Base-by-base conservation (phyloP, 495 filamentous ascomycete species). In the Cudoniella acicularis region DNA sequence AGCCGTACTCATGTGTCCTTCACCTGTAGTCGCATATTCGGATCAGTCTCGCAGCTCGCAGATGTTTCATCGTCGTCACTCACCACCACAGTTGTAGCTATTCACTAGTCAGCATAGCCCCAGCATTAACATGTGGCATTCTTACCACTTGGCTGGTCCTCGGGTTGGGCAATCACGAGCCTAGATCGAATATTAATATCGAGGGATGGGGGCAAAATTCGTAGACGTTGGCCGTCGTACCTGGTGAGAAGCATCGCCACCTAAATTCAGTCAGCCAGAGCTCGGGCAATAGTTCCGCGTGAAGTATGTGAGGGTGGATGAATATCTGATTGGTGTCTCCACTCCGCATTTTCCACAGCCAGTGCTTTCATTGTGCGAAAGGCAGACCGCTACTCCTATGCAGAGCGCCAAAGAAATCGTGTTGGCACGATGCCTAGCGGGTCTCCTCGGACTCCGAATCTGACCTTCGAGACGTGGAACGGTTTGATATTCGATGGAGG, bases 101-200 rank as follows among this genome's bases (percentile, higher is more conserved):
- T 20, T 50, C 4, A 57, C 68, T 9, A 68, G 70, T 70, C 56
- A 69, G 68, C 68, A 52, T 6, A 40, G 30, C 49, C 47, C 8
- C 50, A 52, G 3, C 50, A 54, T 53, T 27, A 17, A 6, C 8
- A 11, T 18, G 41, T 16, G 8, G 26, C 10, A 54, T 56, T 71
- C 78, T 73, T 77, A 91, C 86, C 93, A 98, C 70, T 92, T 95
- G 47, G 92, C 89, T 56, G 87, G 90, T 59, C 90, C 91, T 77
- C 92, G 90, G 81, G 87, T 92, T 64, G 93, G 92, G 82, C 93
- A 98, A 67, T 97, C 93, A 68, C 92, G 91, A 65, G 92, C 64
- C 64, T 67, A 48, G 3, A 46, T 13, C 25, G 23, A 18, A 26
- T 42, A 52, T 67, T 58, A 67, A 57, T 50, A 61, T 30, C n/a